Evolutionary conservation across 2,329 filamentous ascomycete species (phyloP).

Genomic region (Amphichorda felina): DNA sequence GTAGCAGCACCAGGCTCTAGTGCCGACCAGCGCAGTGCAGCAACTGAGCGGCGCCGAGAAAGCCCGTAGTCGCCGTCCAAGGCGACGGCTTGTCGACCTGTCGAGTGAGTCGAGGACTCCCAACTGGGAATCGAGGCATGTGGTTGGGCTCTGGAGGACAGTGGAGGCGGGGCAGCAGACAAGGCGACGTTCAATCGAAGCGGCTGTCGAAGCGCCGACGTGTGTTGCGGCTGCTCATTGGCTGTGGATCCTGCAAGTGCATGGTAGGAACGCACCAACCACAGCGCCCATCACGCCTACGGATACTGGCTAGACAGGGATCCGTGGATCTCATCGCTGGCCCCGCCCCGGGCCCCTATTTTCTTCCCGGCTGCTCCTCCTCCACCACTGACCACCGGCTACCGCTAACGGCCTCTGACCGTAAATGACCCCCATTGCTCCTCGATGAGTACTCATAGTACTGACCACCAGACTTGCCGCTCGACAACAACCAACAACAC

Average conservation of each 20-base stretch:
- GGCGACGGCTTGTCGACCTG: too few species aligned
- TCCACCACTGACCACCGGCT: not conserved
- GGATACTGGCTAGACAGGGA: not conserved
- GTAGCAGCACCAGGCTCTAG: too few species aligned
- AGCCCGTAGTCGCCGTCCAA: too few species aligned
- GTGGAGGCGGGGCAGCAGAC: not conserved
- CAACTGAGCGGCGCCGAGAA: too few species aligned
- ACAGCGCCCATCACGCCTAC: slow-evolving; percentile 2
- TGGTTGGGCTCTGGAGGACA: slow-evolving; percentile 2
- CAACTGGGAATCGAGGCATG: not conserved
- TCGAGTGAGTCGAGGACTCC: too few species aligned
- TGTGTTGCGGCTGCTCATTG: not conserved
- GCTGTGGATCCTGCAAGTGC: slow-evolving; percentile 3
- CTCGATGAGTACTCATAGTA: too few species aligned
- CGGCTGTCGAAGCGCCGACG: slow-evolving; percentile 5
- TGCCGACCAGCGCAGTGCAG: too few species aligned
- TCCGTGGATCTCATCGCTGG: not conserved
- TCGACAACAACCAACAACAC: too few species aligned
- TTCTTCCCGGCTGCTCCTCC: slow-evolving; percentile 1
- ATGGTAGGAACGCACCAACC: slow-evolving; percentile 1
- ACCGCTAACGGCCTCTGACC: too few species aligned
- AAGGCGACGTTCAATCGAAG: slow-evolving; percentile 6
- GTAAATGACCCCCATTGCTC: too few species aligned
- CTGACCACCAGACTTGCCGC: too few species aligned
- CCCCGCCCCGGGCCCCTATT: slow-evolving; percentile 2